These are phyloP conservation scores for Bruguiera sexangula DNA, from an alignment of 345 rosid species.

Conservation along the genomic window DNA sequence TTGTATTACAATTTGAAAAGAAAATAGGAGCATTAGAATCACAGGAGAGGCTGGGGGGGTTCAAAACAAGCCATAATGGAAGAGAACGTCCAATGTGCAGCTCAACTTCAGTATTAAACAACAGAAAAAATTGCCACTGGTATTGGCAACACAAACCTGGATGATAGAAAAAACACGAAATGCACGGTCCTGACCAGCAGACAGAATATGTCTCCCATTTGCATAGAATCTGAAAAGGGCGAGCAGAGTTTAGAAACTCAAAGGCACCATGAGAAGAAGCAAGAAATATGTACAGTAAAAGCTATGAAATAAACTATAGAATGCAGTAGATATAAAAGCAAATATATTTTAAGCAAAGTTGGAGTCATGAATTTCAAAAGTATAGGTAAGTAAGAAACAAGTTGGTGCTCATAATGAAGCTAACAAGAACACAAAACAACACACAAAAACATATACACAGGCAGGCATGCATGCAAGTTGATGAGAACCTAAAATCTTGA, in stretches of 20 bases:
- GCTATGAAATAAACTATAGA: background rate
- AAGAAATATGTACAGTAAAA: background rate
- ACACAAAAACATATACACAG: background rate
- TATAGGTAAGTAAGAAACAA: background rate
- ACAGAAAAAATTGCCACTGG: background rate
- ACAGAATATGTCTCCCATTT: constrained; percentile 92
- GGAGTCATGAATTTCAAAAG: background rate
- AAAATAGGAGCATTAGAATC: background rate
- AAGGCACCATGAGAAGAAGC: background rate
- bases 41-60: background rate
- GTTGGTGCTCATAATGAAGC: background rate
- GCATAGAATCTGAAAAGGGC: constrained; percentile 70
- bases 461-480: too few species aligned
- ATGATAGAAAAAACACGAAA: constrained; percentile 89
- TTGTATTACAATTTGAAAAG: too few species aligned
- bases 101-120: background rate
- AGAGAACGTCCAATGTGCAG: background rate
- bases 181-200: constrained; percentile 98
- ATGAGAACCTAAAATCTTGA: background rate
- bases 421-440: background rate
- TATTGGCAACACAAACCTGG: constrained; percentile 46
- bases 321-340: background rate
- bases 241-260: constrained; percentile 11
- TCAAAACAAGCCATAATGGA: background rate
- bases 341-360: background rate